A percentile compares a stretch with the other conserved stretches of the same genome.
Evolutionary conservation across 2,329 filamentous ascomycete genomes (phyloP).

Genomic region (Chalaropsis ovoidea): DNA sequence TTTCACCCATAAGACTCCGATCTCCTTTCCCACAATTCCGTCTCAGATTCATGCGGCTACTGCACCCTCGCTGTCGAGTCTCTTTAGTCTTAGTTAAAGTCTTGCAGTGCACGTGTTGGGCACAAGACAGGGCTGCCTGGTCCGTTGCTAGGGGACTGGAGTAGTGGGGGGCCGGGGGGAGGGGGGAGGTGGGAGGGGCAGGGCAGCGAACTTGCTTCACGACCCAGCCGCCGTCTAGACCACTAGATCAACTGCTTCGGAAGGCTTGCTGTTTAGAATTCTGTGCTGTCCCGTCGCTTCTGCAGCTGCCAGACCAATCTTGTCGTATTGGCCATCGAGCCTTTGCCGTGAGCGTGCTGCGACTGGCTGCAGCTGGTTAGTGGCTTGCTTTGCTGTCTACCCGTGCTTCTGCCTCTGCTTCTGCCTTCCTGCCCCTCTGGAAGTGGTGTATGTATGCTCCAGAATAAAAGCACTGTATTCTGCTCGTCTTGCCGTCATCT

Average conservation of each 20-base stretch:
- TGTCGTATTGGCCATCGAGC: background rate
- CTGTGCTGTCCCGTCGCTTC: slow-evolving; percentile 8
- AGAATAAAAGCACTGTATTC: background rate
- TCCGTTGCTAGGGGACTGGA: slow-evolving; percentile 10
- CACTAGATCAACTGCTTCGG: background rate
- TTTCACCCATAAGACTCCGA: background rate
- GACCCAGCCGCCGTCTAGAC: too few species aligned
- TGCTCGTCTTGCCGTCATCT: background rate
- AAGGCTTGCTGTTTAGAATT: background rate
- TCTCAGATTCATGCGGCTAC: background rate
- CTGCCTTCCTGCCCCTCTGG: background rate
- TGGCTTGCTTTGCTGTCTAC: background rate
- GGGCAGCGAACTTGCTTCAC: too few species aligned
- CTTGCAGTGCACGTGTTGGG: slow-evolving; percentile 5
- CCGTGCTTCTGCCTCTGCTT: background rate
- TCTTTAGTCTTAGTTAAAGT: background rate
- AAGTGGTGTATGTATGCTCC: background rate
- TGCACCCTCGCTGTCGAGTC: background rate
- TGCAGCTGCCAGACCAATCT: background rate
- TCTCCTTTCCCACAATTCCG: background rate
- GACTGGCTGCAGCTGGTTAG: background rate
- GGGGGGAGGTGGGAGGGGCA: too few species aligned
- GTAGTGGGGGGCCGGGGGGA: too few species aligned
- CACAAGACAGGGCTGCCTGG: slow-evolving; percentile 8
- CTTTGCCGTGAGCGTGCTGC: too few species aligned